These are phyloP conservation scores for Elongisporangium prolatum DNA, from an alignment of 352 stramenopile species.

Conservation along the genomic window DNA sequence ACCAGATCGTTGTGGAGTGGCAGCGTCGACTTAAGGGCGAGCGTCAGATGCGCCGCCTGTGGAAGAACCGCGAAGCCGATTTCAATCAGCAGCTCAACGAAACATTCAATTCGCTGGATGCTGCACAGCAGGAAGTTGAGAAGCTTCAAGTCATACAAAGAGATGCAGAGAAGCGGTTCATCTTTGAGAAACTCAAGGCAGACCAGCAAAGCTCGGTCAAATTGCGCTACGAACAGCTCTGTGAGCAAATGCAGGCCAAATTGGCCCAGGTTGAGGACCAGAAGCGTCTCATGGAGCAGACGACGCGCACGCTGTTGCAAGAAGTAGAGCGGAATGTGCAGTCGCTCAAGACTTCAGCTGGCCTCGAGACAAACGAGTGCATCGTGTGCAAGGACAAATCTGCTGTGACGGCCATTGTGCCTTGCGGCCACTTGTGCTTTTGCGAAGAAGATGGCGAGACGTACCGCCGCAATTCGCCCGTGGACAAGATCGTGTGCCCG, in stretches of 20 bases:
- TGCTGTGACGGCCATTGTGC: constrained; percentile 69
- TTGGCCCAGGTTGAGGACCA: constrained; percentile 61
- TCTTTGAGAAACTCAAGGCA: constrained; percentile 58
- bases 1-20: constrained; percentile 77
- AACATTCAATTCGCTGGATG: constrained; percentile 43
- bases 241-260: constrained; percentile 68
- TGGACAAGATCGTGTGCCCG: constrained; percentile 51
- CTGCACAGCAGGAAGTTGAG: constrained; percentile 35
- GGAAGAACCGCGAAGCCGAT: constrained; percentile 71
- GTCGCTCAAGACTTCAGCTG: constrained; percentile 52
- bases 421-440: constrained; percentile 82
- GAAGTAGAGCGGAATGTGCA: constrained; percentile 75
- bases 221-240: constrained; percentile 64
- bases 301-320: constrained; percentile 57
- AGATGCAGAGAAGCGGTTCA: constrained; percentile 66
- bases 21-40: constrained; percentile 72
- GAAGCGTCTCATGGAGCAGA: constrained; percentile 77
- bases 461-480: constrained; percentile 46
- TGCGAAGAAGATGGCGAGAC: constrained; percentile 75
- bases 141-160: constrained; percentile 38
- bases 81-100: constrained; percentile 69
- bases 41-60: constrained; percentile 71
- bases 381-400: constrained; percentile 76
- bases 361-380: constrained; percentile 67
- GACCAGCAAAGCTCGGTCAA: constrained; percentile 83